Conservation (phyloP, 305 asterid genomes). For the Vinca major region DNA sequence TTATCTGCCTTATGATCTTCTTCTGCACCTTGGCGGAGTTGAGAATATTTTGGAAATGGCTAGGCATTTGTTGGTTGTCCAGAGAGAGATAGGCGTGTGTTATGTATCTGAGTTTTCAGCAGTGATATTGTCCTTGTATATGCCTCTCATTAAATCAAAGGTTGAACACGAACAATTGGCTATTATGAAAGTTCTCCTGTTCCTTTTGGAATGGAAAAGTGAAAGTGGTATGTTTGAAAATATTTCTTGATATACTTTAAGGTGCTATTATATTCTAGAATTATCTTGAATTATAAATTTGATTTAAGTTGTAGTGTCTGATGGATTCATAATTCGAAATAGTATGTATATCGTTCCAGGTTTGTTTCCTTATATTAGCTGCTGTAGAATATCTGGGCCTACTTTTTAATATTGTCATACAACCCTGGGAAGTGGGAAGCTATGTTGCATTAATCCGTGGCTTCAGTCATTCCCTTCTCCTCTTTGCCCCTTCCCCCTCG, state of each 20-base stretch:
- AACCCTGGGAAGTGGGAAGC: background rate
- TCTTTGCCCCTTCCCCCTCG: background rate
- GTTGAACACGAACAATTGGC: slow-evolving; percentile 85
- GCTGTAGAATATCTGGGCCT: background rate
- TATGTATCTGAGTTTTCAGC: slow-evolving; percentile 46
- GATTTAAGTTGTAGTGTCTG: background rate
- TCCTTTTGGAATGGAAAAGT: slow-evolving; percentile 74
- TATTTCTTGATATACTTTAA: background rate
- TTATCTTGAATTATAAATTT: background rate
- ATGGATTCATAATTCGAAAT: no score
- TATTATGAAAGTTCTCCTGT: slow-evolving; percentile 42
- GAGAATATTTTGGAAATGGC: slow-evolving; percentile 61
- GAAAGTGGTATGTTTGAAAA: slow-evolving; percentile 49
- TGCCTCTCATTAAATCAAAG: slow-evolving; percentile 57
- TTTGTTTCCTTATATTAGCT: background rate
- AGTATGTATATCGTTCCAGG: background rate
- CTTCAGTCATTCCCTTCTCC: background rate
- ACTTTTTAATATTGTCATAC: background rate
- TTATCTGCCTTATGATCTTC: slow-evolving; percentile 43
- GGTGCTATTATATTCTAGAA: background rate
- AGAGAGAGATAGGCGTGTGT: slow-evolving; percentile 76
- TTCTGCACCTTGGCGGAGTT: slow-evolving; percentile 41
- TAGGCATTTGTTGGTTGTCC: slow-evolving; percentile 54
- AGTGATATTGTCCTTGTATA: slow-evolving; percentile 47
- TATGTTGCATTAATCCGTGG: background rate